These are phyloP conservation scores for Smittium culicis DNA, from an alignment of 371 early-diverging fungal genomes.

Conservation along the genomic window DNA sequence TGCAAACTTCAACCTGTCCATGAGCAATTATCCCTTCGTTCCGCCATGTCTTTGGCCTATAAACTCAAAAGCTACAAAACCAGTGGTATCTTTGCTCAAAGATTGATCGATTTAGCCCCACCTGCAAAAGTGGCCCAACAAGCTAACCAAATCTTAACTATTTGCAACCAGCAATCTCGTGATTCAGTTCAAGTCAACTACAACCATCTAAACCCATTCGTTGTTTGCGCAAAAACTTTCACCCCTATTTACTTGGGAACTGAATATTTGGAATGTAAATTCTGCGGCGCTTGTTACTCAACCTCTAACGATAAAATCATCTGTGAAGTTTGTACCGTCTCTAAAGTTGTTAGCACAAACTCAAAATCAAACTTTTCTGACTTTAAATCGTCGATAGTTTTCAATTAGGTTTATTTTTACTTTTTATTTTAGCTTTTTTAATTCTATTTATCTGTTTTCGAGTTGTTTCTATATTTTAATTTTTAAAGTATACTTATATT, in stretches of 20 bases:
- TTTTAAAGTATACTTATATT: no score
- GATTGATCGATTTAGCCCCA: conserved; percentile 77
- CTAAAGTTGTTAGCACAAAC: conserved; percentile 37
- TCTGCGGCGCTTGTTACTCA: conserved; percentile 73
- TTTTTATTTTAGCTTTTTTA: no score
- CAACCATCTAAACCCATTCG: conserved; percentile 86
- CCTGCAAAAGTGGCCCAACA: conserved; percentile 55
- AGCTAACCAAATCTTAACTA: conserved; percentile 66
- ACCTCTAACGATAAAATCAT: conserved; percentile 60
- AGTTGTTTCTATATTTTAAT: no score
- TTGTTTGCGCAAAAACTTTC: conserved; percentile 60
- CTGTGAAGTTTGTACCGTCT: conserved; percentile 73
- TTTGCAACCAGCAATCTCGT: conserved; percentile 59
- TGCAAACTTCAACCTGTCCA: conserved; percentile 79
- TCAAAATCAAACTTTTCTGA: not conserved
- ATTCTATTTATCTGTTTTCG: no score
- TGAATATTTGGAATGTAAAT: conserved; percentile 60
- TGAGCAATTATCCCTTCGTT: conserved; percentile 60
- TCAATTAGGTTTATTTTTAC: no score
- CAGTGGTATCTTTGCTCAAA: conserved; percentile 67
- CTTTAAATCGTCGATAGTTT: not conserved
- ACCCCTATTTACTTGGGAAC: conserved; percentile 79
- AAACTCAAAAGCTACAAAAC: conserved; percentile 67
- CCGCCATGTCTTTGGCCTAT: conserved; percentile 68
- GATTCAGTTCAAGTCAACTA: conserved; percentile 75